A percentile compares a stretch with the other conserved stretches of the same genome.
Conservation (phyloP, 768 basidiomycete genomes). For the Termitomyces sp. region DNA sequence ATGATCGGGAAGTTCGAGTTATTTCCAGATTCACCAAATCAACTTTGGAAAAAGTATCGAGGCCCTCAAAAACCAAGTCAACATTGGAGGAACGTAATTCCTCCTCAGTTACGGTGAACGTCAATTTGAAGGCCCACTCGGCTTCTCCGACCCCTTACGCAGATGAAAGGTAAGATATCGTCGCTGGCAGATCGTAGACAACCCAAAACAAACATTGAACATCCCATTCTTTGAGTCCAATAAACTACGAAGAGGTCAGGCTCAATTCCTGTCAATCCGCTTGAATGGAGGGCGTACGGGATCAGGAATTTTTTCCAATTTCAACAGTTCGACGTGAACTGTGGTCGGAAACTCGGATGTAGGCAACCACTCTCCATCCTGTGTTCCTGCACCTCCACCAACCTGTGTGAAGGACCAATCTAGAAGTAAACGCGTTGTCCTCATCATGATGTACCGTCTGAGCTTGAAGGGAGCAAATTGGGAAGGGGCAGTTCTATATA, state of each 20-base stretch:
- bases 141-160: conserved; percentile 80
- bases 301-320: conserved; percentile 69
- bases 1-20: background rate
- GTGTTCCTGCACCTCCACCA: conserved; percentile 52
- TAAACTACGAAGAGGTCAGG: conserved; percentile 37
- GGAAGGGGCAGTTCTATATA: background rate
- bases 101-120: conserved; percentile 43
- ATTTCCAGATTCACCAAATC: conserved; percentile 46
- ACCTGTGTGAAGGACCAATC: conserved; percentile 69
- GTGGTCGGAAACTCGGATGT: conserved; percentile 73
- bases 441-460: conserved; percentile 13
- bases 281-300: conserved; percentile 46
- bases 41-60: conserved; percentile 85
- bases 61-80: conserved; percentile 84
- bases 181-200: background rate
- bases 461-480: background rate
- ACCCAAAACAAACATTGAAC: conserved; percentile 60
- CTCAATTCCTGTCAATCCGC: background rate
- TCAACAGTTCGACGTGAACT: conserved; percentile 82
- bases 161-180: background rate
- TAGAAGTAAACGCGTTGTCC: conserved; percentile 19
- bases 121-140: conserved; percentile 78
- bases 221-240: conserved; percentile 82
- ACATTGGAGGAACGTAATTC: conserved; percentile 42
- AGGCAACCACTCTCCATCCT: conserved; percentile 61